Evolutionary conservation across 1,284 basidiomycete genomes (phyloP), one percentile per base, ranked within the genome.

Genomic region (Papiliotrema flavescens): DNA sequence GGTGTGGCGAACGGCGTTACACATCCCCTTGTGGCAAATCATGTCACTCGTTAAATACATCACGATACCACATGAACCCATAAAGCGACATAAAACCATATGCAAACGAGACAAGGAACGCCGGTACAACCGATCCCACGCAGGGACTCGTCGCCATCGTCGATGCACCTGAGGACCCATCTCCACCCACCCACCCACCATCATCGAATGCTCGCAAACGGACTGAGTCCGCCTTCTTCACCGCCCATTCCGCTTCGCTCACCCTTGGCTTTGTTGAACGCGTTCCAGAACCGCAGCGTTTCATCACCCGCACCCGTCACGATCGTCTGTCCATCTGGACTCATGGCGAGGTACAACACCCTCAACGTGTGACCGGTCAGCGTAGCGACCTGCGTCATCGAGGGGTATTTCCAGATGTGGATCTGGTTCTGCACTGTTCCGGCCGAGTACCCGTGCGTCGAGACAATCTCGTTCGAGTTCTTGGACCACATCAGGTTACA

Each of bases 251-350:
- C 40, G 59, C 37, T 49, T 55, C 49, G 79, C 67, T 82, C 83
- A 65, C 80, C 69, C 42, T 63, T 67, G 36, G 63, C 82, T 77
- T 83, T 88, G 54, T 86, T 88, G 74, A 89, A 92, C 0, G 90
- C 91, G 71, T 91, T 93, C 95, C 95, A 98, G 78, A 98, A 98
- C 56, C 90, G 79, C 47, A 98, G 79, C 15, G 96, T 98, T 78
- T 98, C 95, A 75, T 98, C 95, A 1, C 96, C 95, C 0, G 96
- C 94, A 3, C 95, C 95, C 0, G 94, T 98, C 24, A 98, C 96
- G 62, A 98, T 97, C 9, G 92, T 97, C 78, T 96, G 90, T 17
- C 95, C 94, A 61, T 94, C 90, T 0, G 94, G 94, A 66, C 87
- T 91, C 92, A 96, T 95, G 3, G 94, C 93, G 23, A 98, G 85